These are phyloP conservation scores for Golubevia pallescens DNA, from an alignment of 1,284 basidiomycete species.

Conservation along the genomic window DNA sequence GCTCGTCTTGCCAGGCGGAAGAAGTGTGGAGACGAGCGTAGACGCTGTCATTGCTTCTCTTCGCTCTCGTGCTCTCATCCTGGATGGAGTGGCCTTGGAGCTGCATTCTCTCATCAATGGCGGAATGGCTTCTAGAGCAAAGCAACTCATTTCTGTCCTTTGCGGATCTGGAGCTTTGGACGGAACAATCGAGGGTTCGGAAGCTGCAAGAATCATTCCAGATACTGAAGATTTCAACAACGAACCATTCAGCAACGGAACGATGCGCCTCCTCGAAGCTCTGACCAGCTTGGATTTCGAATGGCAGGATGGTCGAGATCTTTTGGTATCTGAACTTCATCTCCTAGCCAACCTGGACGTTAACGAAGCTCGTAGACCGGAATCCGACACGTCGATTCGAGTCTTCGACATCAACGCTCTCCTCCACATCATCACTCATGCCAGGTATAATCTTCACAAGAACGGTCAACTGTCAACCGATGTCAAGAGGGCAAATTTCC, in stretches of 20 bases:
- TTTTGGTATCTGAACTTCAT: conserved; percentile 72
- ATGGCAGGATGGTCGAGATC: conserved; percentile 76
- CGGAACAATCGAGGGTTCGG: conserved; percentile 50
- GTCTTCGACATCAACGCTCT: conserved; percentile 79
- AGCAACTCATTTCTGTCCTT: conserved; percentile 75
- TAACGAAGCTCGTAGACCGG: conserved; percentile 75
- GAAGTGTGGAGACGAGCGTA: conserved; percentile 76
- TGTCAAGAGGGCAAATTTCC: conserved; percentile 33
- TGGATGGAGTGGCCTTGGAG: conserved; percentile 87
- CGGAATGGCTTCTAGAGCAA: conserved; percentile 70
- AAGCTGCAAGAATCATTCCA: conserved; percentile 23
- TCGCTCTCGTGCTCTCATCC: conserved; percentile 80
- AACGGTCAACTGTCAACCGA: conserved; percentile 35
- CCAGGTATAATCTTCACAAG: conserved; percentile 35
- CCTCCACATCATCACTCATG: conserved; percentile 60
- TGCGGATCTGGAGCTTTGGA: conserved; percentile 68
- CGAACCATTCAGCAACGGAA: conserved; percentile 67
- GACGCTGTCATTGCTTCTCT: conserved; percentile 79
- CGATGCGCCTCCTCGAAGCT: conserved; percentile 86
- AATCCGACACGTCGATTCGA: conserved; percentile 74
- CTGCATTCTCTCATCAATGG: conserved; percentile 83
- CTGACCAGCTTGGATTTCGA: conserved; percentile 83
- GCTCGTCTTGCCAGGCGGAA: conserved; percentile 76
- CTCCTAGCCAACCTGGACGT: conserved; percentile 72
- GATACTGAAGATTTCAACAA: conserved; percentile 67